phyloP scores from a whole-genome alignment of 176 grass and related monocot species.

The Saccharum officinarum region DNA sequence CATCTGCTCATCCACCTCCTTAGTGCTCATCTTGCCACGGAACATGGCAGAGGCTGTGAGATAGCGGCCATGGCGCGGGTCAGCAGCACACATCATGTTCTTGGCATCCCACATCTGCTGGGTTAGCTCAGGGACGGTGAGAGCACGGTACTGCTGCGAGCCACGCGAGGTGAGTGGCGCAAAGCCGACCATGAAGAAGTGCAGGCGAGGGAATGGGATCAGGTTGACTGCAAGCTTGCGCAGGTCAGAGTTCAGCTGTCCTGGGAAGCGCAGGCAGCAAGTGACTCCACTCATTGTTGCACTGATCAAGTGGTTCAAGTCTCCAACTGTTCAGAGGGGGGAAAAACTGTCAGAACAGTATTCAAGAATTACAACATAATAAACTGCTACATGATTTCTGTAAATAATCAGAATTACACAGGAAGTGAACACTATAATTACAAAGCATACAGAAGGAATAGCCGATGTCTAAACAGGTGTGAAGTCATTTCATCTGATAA shows the following conservation, averaged over 20 bases:
- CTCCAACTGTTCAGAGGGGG: constrained; percentile 67
- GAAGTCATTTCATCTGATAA: not conserved
- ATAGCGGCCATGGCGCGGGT: constrained; percentile 75
- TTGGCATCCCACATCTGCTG: constrained; percentile 98
- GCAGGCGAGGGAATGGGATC: constrained; percentile 86
- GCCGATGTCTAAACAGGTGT: not conserved
- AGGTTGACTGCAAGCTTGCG: constrained; percentile 89
- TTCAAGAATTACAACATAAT: not conserved
- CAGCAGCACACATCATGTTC: constrained; percentile 93
- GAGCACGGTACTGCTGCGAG: constrained; percentile 82
- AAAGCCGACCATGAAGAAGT: constrained; percentile 95
- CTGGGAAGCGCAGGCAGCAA: constrained; percentile 90
- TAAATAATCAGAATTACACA: not conserved
- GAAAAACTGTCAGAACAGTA: not conserved
- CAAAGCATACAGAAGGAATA: not conserved
- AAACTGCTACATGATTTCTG: not conserved
- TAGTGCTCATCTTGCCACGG: constrained; percentile 89
- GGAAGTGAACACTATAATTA: not conserved
- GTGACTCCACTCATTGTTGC: constrained; percentile 92
- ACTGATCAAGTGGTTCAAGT: constrained; percentile 86
- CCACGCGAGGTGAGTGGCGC: constrained; percentile 89
- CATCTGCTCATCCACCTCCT: constrained; percentile 86
- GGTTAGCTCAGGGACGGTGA: constrained; percentile 87
- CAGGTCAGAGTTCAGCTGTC: constrained; percentile 88
- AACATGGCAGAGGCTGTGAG: constrained; percentile 90